A percentile compares a stretch with the other conserved stretches of the same genome.
Evolutionary conservation across 202 grass and related monocot species (phyloP).

Genomic region (Cymbopogon flexuosus): DNA sequence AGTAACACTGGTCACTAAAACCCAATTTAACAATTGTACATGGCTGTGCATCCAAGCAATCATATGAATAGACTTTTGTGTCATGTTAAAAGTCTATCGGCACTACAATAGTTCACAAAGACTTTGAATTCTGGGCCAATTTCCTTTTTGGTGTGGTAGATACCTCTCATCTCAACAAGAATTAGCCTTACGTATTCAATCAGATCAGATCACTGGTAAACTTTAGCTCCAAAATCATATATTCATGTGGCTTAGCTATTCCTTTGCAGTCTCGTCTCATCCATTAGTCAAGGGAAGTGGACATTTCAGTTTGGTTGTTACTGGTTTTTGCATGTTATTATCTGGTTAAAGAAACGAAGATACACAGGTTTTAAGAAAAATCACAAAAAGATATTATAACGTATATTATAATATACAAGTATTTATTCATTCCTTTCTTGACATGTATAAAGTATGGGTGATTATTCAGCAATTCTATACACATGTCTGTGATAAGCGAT

Average conservation of each 20-base stretch:
- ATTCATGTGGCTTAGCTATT: not conserved
- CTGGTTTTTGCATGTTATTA: not conserved
- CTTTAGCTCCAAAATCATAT: not conserved
- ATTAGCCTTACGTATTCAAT: not conserved
- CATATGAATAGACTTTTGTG: not conserved
- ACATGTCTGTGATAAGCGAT: not conserved
- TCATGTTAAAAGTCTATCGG: not conserved
- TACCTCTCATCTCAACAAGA: not conserved
- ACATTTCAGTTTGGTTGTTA: not conserved
- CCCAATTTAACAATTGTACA: not conserved
- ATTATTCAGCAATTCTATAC: not conserved
- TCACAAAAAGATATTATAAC: not conserved
- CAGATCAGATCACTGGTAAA: not conserved
- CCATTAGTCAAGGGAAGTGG: conserved; percentile 2
- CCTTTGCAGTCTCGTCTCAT: not conserved
- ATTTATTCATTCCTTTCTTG: not conserved
- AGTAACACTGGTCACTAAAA: not conserved
- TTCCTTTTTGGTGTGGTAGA: not conserved
- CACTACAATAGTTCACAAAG: not conserved
- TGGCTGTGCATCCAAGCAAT: not conserved
- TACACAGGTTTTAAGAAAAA: not conserved
- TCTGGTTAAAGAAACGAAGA: not conserved
- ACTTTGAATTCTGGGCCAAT: not conserved
- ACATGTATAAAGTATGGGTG: not conserved
- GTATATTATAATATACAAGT: not conserved